A percentile compares a stretch with the other conserved stretches of the same genome.
Conservation (phyloP, 441 rosid species). For the Populus hybrid region DNA sequence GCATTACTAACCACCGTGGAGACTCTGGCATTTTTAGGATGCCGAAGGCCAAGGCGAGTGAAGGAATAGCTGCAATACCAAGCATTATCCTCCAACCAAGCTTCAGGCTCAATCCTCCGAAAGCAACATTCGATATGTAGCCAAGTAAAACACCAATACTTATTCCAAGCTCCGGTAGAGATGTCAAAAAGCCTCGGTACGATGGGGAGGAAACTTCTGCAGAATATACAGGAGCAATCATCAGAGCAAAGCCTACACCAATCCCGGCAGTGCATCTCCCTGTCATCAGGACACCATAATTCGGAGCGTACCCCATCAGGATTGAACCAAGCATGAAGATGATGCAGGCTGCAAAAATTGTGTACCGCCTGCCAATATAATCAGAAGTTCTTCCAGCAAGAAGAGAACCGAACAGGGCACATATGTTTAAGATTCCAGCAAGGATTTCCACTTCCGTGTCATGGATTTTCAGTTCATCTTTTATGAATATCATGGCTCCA, state of each 20-base stretch:
- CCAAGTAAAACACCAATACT: conserved; percentile 63
- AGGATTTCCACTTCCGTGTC: conserved; percentile 64
- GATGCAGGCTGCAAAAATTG: conserved; percentile 54
- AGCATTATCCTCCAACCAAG: conserved; percentile 91
- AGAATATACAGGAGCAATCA: conserved; percentile 86
- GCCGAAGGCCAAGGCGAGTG: conserved; percentile 47
- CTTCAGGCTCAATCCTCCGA: conserved; percentile 48
- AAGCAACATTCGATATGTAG: conserved; percentile 55
- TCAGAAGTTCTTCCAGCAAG: conserved; percentile 82
- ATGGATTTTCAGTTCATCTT: conserved; percentile 66
- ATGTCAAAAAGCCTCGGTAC: conserved; percentile 57
- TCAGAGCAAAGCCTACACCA: conserved; percentile 79
- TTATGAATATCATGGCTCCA: conserved; percentile 84
- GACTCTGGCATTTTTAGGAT: conserved; percentile 78
- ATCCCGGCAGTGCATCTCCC: conserved; percentile 78
- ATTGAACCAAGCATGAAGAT: conserved; percentile 69
- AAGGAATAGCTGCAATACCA: conserved; percentile 76
- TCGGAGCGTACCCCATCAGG: conserved; percentile 76
- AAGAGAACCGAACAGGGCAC: conserved; percentile 64
- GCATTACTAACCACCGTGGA: conserved; percentile 73
- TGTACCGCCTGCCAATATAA: conserved; percentile 74
- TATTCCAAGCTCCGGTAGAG: conserved; percentile 72
- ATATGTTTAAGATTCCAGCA: conserved; percentile 74
- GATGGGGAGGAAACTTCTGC: conserved; percentile 72
- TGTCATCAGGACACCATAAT: conserved; percentile 45